Evolutionary conservation across 352 stramenopile species (phyloP), one percentile per base, ranked within the genome.

Genomic region (Phytophthora aleatoria): DNA sequence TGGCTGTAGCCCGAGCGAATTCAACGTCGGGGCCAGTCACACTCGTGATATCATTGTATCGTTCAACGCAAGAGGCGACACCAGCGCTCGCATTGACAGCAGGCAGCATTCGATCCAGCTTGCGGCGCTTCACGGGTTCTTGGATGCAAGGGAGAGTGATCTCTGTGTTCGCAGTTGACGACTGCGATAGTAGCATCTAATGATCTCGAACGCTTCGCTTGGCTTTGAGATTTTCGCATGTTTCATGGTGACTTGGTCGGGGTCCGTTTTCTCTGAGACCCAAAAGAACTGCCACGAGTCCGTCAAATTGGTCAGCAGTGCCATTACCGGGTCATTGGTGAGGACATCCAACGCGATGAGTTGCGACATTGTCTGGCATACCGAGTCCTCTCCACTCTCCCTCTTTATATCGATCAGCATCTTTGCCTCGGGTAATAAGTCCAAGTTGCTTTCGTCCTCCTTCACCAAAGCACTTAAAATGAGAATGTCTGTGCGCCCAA

Each of bases 331-430:
- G 24, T 74, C 61, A 8, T 61, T 30, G 44, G 24, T 38, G 11
- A 81, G 50, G 4, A 84, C 9, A 73, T 84, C 67, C 16, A 87
- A 49, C n/a, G 72, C 67, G 41, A 81, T 73, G 8, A 84, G 62
- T 38, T 84, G 56, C 20, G 73, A 82, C 26, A 78, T 55, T 12
- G 65, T 64, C 59, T 83, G 67, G 41, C 66, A 87, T 15, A 50
- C 53, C 50, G n/a, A 50, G 12, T 30, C 39, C 51, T 0, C 4
- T 71, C 74, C 45, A 24, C 80, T 38, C 11, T 44, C 27, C 44
- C 16, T 63, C 52, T 79, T 77, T 59, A 81, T 69, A 73, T 87
- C 67, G 56, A 82, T 71, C 45, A 80, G 63, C 75, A 83, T 77
- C 58, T 67, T 73, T 49, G 72, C 74, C 30, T 54, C 50, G 58